Conservation (phyloP, 257 asterid species). For the Salvia splendens region DNA sequence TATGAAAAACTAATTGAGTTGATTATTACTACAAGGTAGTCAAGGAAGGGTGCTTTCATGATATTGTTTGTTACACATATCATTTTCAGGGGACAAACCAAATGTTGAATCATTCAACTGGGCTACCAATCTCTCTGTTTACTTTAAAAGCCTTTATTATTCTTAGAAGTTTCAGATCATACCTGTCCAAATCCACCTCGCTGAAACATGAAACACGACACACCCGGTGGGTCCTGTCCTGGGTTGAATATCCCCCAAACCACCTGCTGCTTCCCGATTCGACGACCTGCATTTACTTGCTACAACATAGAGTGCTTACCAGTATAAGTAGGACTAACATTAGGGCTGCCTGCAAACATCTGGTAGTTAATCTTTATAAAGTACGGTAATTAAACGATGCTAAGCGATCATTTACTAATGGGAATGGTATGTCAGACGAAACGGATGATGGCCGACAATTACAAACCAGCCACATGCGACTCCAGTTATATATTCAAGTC, state of each 20-base stretch:
- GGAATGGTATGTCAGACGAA: background rate
- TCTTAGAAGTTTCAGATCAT: background rate
- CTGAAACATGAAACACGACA: background rate
- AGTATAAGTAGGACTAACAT: too few species aligned
- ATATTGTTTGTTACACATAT: background rate
- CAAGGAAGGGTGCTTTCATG: constrained; percentile 22
- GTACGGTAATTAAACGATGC: too few species aligned
- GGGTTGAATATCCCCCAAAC: background rate
- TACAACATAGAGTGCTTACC: background rate
- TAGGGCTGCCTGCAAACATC: background rate
- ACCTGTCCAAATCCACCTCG: constrained; percentile 12
- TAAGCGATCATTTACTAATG: too few species aligned
- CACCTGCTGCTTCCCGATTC: constrained; percentile 20
- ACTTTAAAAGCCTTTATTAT: background rate
- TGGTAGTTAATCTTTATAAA: background rate
- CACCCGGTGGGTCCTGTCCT: background rate
- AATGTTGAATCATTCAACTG: constrained; percentile 29
- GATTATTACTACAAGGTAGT: constrained; percentile 13
- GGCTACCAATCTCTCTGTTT: background rate
- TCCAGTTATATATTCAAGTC: background rate
- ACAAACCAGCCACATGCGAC: background rate
- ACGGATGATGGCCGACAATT: too few species aligned
- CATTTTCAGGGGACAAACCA: constrained; percentile 4
- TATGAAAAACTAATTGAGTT: constrained; percentile 11
- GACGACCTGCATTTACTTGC: background rate